phyloP scores from a whole-genome alignment of 2,329 filamentous ascomycete genomes.

The Pseudogymnoascus sp. region DNA sequence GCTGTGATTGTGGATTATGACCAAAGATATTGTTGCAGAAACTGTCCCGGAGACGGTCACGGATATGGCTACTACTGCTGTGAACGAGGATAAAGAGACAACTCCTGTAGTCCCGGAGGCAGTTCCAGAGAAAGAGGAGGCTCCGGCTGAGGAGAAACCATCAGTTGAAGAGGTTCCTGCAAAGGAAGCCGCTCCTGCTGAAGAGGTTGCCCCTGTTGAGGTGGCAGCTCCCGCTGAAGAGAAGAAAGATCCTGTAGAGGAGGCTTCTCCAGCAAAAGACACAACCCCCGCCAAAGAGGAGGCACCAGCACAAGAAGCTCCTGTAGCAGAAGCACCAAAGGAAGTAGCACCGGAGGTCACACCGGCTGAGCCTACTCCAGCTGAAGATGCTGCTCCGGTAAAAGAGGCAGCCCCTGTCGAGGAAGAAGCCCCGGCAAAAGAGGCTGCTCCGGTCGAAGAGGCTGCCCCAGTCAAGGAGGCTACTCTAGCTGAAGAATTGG shows the following conservation, averaged over 20 bases:
- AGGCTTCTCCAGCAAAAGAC: background rate
- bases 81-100: background rate
- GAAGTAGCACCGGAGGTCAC: background rate
- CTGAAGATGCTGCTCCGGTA: background rate
- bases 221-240: background rate
- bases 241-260: background rate
- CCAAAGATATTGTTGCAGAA: slow-evolving; percentile 5
- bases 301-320: background rate
- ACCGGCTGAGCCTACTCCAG: background rate
- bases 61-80: slow-evolving; percentile 5
- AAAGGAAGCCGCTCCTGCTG: background rate
- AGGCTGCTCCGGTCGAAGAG: background rate
- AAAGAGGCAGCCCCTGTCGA: background rate
- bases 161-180: background rate
- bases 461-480: background rate
- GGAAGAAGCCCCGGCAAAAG: background rate
- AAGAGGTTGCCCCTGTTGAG: slow-evolving; percentile 1
- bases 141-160: background rate
- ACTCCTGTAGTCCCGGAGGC: background rate
- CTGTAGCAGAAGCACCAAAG: slow-evolving; percentile 5
- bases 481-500: background rate
- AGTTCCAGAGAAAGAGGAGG: background rate
- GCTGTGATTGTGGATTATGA: slow-evolving; percentile 9
- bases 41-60: background rate
- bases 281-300: background rate